These are phyloP conservation scores for Roridomyces roridus DNA, from an alignment of 768 basidiomycete species.

Conservation along the genomic window DNA sequence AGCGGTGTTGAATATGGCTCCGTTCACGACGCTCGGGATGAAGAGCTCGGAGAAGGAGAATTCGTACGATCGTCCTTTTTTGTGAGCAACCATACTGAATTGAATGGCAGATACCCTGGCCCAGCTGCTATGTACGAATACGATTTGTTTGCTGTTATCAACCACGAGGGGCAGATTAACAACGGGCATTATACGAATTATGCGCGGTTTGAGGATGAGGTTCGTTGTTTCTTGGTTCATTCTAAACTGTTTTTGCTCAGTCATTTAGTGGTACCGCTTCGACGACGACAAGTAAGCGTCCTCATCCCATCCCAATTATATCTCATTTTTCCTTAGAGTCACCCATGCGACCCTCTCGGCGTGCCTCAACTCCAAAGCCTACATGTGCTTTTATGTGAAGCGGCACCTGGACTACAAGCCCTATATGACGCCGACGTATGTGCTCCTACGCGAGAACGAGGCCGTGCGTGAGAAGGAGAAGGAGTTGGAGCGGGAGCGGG, in stretches of 20 bases:
- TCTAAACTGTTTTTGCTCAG: not conserved
- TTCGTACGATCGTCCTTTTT: conserved; percentile 21
- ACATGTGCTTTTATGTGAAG: conserved; percentile 97
- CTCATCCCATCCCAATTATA: not conserved
- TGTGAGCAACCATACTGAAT: conserved; percentile 31
- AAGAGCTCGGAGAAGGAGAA: conserved; percentile 56
- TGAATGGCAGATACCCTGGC: conserved; percentile 48
- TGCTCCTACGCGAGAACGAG: conserved; percentile 68
- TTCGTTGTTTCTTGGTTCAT: conserved; percentile 38
- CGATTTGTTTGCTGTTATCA: conserved; percentile 91
- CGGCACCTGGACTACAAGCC: conserved; percentile 86
- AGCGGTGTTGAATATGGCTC: conserved; percentile 84
- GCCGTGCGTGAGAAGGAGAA: conserved; percentile 58
- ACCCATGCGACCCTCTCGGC: conserved; percentile 70
- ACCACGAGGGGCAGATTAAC: conserved; percentile 93
- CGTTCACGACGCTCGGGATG: conserved; percentile 75
- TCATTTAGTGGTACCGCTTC: conserved; percentile 85
- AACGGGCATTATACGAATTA: conserved; percentile 95
- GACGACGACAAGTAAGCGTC: conserved; percentile 87
- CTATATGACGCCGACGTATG: conserved; percentile 69
- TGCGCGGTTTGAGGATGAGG: conserved; percentile 85
- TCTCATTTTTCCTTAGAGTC: conserved; percentile 52
- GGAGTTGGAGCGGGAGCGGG: conserved; percentile 33
- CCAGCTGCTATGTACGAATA: conserved; percentile 83
- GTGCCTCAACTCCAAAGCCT: conserved; percentile 77